Conservation (phyloP, 345 rosid genomes). For the Xanthoceras sorbifolium region DNA sequence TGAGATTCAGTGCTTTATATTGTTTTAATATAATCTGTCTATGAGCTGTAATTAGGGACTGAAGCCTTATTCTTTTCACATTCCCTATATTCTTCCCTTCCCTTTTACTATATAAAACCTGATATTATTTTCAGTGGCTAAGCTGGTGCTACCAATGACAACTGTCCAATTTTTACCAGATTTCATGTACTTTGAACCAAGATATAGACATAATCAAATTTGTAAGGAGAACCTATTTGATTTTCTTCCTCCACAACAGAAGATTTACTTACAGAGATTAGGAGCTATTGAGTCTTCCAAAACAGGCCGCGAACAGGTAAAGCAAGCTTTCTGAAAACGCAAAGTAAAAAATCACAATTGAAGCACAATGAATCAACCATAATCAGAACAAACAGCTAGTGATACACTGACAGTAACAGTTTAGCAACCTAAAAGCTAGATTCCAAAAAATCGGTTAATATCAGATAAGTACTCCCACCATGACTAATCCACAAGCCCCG, state of each 20-base stretch:
- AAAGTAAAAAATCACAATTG: conserved; percentile 25
- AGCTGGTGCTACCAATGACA: background rate
- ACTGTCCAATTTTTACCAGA: background rate
- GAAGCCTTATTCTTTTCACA: background rate
- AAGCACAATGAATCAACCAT: background rate
- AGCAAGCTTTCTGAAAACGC: conserved; percentile 73
- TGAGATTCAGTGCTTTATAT: background rate
- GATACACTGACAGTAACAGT: background rate
- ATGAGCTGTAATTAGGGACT: background rate
- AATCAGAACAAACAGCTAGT: background rate
- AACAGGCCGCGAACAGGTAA: conserved; percentile 64
- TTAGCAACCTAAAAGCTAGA: background rate
- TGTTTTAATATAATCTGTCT: background rate
- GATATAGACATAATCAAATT: conserved; percentile 3
- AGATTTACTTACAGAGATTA: conserved; percentile 69
- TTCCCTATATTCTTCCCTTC: background rate
- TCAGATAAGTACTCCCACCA: background rate
- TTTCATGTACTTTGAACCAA: background rate
- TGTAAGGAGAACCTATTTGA: background rate
- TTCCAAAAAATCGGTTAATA: background rate
- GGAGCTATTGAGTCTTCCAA: conserved; percentile 70
- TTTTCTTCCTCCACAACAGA: conserved; percentile 8
- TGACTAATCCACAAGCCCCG: background rate
- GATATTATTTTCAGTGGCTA: background rate
- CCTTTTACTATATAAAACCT: background rate